A percentile compares a stretch with the other conserved stretches of the same genome.
phyloP scores from a whole-genome alignment of 768 basidiomycete genomes.

The Boletus rufocinnamomeus region DNA sequence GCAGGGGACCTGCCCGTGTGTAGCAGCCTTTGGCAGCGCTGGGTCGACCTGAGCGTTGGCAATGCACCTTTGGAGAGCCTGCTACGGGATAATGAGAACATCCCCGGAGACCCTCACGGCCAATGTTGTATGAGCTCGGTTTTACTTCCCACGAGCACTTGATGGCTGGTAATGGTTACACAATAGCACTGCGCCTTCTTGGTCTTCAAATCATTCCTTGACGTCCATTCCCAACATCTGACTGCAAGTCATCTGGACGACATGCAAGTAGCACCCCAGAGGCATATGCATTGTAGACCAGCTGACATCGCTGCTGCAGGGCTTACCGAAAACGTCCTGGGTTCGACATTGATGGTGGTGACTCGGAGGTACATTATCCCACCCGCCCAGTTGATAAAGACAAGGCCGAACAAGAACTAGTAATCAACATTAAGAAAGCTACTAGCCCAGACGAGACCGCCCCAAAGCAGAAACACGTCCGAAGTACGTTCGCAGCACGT shows the following conservation, averaged over 20 bases:
- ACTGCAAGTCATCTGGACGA: conserved; percentile 8
- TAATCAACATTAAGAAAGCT: conserved; percentile 97
- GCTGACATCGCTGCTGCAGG: conserved; percentile 28
- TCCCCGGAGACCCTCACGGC: neutral
- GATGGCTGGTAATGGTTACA: neutral
- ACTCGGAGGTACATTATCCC: conserved; percentile 79
- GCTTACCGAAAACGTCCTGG: conserved; percentile 37
- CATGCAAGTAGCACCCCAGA: conserved; percentile 29
- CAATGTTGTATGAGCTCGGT: neutral
- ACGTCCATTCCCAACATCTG: conserved; percentile 5
- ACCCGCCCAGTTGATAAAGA: conserved; percentile 98
- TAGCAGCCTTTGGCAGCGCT: conserved; percentile 10
- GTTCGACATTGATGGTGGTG: conserved; percentile 72
- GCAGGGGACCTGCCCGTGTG: conserved; percentile 30
- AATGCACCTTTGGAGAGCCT: conserved; percentile 10
- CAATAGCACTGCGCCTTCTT: conserved; percentile 12
- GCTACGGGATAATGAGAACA: conserved; percentile 25
- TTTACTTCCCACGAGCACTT: conserved; percentile 24
- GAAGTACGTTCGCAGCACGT: conserved; percentile 63
- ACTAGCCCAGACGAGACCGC: conserved; percentile 94
- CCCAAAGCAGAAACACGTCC: conserved; percentile 98
- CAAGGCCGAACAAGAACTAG: conserved; percentile 93
- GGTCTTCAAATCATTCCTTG: neutral
- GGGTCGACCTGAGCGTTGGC: conserved; percentile 11
- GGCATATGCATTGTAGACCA: neutral